Evolutionary conservation across 2,329 filamentous ascomycete species (phyloP).

Genomic region (Corynespora cassiicola): DNA sequence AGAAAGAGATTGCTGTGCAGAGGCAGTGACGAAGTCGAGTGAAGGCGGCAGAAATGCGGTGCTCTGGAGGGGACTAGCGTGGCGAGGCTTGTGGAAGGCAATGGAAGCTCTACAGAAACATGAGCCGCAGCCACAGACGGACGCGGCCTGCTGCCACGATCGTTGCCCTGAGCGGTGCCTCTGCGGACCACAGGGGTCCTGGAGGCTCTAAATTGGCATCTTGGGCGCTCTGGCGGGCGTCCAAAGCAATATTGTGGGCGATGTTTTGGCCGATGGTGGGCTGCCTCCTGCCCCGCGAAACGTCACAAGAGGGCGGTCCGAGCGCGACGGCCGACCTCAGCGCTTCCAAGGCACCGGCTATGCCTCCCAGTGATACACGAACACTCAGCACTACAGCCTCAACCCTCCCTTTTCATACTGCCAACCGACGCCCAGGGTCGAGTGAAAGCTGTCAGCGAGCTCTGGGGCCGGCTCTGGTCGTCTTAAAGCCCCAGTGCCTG

Average conservation of each 20-base stretch:
- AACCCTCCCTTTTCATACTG: background rate
- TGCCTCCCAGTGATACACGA: conserved; percentile 8
- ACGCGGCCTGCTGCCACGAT: too few species aligned
- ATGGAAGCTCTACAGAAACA: conserved; percentile 45
- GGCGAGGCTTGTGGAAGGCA: conserved; percentile 40
- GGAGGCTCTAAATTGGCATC: too few species aligned
- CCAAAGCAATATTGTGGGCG: conserved; percentile 8
- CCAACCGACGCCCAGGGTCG: too few species aligned
- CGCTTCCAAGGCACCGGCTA: conserved; percentile 26
- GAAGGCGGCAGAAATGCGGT: conserved; percentile 44
- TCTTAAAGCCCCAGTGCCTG: too few species aligned
- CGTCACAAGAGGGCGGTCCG: conserved; percentile 26
- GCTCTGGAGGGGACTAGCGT: conserved; percentile 40
- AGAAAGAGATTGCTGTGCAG: conserved; percentile 22
- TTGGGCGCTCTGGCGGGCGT: too few species aligned
- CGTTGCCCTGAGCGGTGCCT: too few species aligned
- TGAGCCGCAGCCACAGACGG: conserved; percentile 20
- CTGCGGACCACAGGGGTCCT: too few species aligned
- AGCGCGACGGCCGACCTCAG: conserved; percentile 22
- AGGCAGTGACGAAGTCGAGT: conserved; percentile 28
- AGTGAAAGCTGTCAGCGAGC: too few species aligned
- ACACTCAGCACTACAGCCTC: conserved; percentile 9
- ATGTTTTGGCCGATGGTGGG: conserved; percentile 21
- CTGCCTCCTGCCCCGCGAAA: conserved; percentile 33
- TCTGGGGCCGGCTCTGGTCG: too few species aligned